Conservation (phyloP, 2,329 filamentous ascomycete species). For the Arachnomyces sp. region DNA sequence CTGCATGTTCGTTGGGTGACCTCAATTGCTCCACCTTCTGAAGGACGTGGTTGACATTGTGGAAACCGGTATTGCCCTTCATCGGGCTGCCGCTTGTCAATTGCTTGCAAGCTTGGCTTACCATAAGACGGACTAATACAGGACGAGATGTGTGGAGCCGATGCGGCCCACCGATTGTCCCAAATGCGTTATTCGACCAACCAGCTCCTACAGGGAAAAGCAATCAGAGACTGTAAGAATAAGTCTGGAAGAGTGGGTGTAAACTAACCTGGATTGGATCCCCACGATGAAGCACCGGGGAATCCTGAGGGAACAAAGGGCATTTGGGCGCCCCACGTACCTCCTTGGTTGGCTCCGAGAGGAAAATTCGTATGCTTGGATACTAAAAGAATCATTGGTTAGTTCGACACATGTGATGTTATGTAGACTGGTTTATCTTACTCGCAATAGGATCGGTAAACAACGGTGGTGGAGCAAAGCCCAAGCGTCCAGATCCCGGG, state of each 20-base stretch:
- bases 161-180: conserved; percentile 36
- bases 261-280: conserved; percentile 27
- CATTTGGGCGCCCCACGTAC: conserved; percentile 28
- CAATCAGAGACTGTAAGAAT: conserved; percentile 11
- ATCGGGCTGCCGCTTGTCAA: conserved; percentile 37
- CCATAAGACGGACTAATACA: conserved; percentile 60
- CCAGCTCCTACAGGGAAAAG: conserved; percentile 28
- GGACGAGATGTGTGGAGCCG: conserved; percentile 54
- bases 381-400: conserved; percentile 22
- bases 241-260: neutral
- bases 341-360: conserved; percentile 20
- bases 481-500: conserved; percentile 33
- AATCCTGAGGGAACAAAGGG: conserved; percentile 33
- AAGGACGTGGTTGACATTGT: conserved; percentile 57
- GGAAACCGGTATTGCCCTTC: conserved; percentile 52
- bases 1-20: conserved; percentile 47
- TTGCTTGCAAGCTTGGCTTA: conserved; percentile 69
- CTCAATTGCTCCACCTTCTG: conserved; percentile 59
- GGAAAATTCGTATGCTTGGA: conserved; percentile 27
- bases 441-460: conserved; percentile 36
- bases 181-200: conserved; percentile 44
- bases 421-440: conserved; percentile 18
- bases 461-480: conserved; percentile 33
- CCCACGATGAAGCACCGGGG: conserved; percentile 31
- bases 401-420: conserved; percentile 4